Evolutionary conservation across 2,329 filamentous ascomycete genomes (phyloP), one percentile per base, ranked within the genome.

Genomic region (Sporothrix inflata): DNA sequence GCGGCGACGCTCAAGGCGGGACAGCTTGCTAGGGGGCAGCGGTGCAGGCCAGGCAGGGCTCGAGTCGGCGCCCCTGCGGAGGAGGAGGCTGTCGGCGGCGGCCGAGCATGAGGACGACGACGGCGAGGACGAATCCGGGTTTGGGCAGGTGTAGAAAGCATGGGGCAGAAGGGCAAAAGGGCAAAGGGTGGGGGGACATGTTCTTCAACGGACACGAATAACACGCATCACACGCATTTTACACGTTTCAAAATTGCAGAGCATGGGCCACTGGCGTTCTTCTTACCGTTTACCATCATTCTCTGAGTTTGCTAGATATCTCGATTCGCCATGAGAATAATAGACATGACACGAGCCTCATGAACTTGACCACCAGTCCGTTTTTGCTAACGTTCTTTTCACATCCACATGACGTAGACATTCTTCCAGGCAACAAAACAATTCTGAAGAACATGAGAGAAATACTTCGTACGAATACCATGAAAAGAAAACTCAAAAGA

Each of bases 21-120:
- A 84, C 73, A 91, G 90, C 75, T 79, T 88, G 42, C 84, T 88
- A 65, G 84, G 82, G 63, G 79, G 75, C 75, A 77, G 60, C 51
- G 77, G 73, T 19, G 77, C 75, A 0, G 76, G 75, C 11, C 75
- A 69, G n/a, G 75, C 74, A 9, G 75, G 73, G 14, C 72, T 81
- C 34, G 80, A 81, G 74, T 79, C 79, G 57, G 79, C 79, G 21
- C 80, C 80, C 5, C 68, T 81, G 69, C 76, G 76, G 12, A 68
- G 27, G 63, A 24, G 45, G 34, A 30, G 34, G 40, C 55, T 61
- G 42, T 57, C 74, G 42, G 16, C 40, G 2, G 53, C 65, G 42
- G 42, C 42, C 21, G 57, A 65, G 66, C 38, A 47, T 1, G 67
- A 55, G 24, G 45, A 42, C 12, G 60, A 51, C 27, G 65, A 42